Percentiles rank a stretch among this genome's conserved stretches.
phyloP scores from a whole-genome alignment of 306 rosid species.

The Lathyrus aphaca region DNA sequence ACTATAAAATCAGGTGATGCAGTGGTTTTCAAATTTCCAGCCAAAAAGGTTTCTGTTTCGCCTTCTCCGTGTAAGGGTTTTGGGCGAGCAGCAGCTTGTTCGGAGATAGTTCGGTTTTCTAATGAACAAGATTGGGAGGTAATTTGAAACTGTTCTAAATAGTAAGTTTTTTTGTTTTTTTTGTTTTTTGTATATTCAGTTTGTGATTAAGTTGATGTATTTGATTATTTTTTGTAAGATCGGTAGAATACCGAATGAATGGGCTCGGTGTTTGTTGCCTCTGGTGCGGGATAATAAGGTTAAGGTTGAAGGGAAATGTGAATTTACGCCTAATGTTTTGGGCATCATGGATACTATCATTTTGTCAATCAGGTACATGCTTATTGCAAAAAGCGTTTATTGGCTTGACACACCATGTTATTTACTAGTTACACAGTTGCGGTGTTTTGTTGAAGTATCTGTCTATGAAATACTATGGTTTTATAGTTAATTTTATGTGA shows the following conservation, averaged over 20 bases:
- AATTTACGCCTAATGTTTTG: conserved; percentile 67
- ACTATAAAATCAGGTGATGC: conserved; percentile 63
- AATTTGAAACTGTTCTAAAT: neutral
- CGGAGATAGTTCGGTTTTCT: conserved; percentile 88
- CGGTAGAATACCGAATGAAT: conserved; percentile 94
- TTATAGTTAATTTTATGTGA: neutral
- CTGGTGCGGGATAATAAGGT: conserved; percentile 78
- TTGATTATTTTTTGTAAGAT: conserved; percentile 51
- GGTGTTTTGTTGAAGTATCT: neutral
- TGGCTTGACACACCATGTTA: neutral
- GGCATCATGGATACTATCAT: conserved; percentile 77
- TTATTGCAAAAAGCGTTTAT: neutral
- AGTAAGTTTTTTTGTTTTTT: neutral
- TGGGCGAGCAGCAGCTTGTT: conserved; percentile 59
- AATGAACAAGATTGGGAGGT: conserved; percentile 79
- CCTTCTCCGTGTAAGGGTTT: conserved; percentile 67
- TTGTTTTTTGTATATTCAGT: neutral
- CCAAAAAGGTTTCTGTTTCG: conserved; percentile 37
- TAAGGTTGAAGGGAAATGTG: conserved; percentile 71
- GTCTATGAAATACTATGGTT: neutral
- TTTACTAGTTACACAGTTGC: conserved; percentile 6
- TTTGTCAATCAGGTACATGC: conserved; percentile 71
- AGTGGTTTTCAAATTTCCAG: conserved; percentile 73
- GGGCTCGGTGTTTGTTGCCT: conserved; percentile 92
- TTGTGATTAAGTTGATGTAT: conserved; percentile 33